phyloP scores from a whole-genome alignment of 2,329 filamentous ascomycete genomes.

The Onygenales sp. region DNA sequence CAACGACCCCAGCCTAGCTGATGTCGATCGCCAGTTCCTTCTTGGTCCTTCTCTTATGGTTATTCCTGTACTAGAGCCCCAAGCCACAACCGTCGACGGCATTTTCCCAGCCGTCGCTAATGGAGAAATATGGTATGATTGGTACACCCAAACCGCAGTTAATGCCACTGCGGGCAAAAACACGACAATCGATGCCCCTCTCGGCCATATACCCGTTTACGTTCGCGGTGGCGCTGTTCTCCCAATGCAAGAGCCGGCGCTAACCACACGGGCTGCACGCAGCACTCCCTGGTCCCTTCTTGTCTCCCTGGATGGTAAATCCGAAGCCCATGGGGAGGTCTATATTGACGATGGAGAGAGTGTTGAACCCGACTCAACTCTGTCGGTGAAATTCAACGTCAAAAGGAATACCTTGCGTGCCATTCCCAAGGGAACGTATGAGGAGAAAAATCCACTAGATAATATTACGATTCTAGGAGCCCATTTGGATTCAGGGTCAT shows the following conservation, averaged over 20 bases:
- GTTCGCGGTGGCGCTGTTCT: constrained; percentile 59
- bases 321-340: constrained; percentile 50
- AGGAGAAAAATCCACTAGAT: constrained; percentile 48
- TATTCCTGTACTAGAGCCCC: constrained; percentile 53
- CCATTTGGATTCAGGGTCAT: constrained; percentile 19
- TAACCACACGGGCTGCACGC: constrained; percentile 56
- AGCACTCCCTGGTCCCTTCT: constrained; percentile 59
- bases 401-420: constrained; percentile 38
- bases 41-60: constrained; percentile 58
- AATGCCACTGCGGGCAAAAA: constrained; percentile 45
- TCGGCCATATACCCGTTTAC: constrained; percentile 62
- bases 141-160: constrained; percentile 59
- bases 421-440: constrained; percentile 42
- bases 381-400: constrained; percentile 44
- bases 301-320: constrained; percentile 47
- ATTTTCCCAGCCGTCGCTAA: constrained; percentile 58
- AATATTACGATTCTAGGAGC: constrained; percentile 58
- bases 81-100: constrained; percentile 54
- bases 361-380: constrained; percentile 45
- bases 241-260: constrained; percentile 56
- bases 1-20: constrained; percentile 56
- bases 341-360: constrained; percentile 72
- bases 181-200: constrained; percentile 50
- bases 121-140: constrained; percentile 64
- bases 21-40: constrained; percentile 62